Conservation (phyloP, 495 filamentous ascomycete species). For the Penicillium nucicola region DNA sequence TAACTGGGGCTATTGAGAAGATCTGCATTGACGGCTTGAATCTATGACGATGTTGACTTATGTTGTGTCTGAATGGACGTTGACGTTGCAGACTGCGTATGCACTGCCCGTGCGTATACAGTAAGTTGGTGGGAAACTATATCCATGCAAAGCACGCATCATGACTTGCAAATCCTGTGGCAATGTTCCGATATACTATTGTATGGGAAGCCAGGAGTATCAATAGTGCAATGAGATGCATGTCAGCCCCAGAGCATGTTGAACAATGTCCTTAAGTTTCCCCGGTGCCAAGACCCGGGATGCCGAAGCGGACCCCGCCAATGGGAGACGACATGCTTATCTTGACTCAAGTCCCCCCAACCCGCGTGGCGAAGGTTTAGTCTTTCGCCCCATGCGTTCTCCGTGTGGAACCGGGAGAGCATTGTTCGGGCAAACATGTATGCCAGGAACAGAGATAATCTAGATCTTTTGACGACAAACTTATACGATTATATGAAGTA, state of each 20-base stretch:
- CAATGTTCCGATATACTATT: background rate
- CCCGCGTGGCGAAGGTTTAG: constrained; percentile 8
- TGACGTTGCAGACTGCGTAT: too few species aligned
- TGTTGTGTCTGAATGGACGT: background rate
- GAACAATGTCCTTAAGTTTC: background rate
- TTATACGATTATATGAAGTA: background rate
- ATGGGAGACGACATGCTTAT: constrained; percentile 28
- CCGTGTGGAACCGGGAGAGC: constrained; percentile 4
- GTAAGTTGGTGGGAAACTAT: too few species aligned
- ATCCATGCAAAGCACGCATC: background rate
- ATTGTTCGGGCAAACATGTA: too few species aligned
- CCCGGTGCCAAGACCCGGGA: constrained; percentile 13
- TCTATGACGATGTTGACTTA: background rate
- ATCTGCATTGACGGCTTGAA: background rate
- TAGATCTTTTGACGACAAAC: too few species aligned
- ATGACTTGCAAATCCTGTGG: background rate
- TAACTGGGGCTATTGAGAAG: background rate
- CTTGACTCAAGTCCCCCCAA: constrained; percentile 12
- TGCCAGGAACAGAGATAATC: background rate
- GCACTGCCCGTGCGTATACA: too few species aligned
- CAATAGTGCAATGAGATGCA: constrained; percentile 4
- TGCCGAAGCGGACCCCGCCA: constrained; percentile 22
- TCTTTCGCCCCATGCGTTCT: constrained; percentile 16
- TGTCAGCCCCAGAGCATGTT: background rate
- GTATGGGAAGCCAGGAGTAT: constrained; percentile 4